Conservation (phyloP, 2,329 filamentous ascomycete genomes). For the Curvularia sp. region DNA sequence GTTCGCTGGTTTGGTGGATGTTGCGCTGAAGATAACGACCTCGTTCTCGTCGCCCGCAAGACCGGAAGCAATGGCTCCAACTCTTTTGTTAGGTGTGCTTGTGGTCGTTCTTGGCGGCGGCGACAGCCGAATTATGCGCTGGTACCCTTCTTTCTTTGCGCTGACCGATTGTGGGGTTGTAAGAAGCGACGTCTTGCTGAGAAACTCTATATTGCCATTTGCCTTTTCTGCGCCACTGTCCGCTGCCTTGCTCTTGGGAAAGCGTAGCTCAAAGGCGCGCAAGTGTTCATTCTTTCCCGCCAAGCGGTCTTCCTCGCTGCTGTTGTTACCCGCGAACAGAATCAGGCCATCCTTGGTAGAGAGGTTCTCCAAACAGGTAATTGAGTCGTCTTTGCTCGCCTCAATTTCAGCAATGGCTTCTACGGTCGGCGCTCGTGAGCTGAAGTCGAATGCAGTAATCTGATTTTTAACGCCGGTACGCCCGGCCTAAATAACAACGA, state of each 20-base stretch:
- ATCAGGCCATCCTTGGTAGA: constrained; percentile 63
- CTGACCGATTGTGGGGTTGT: constrained; percentile 47
- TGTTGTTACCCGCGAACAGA: constrained; percentile 76
- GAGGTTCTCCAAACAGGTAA: constrained; percentile 79
- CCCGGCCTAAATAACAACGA: constrained; percentile 57
- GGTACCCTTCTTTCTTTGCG: constrained; percentile 65
- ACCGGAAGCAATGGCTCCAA: constrained; percentile 81
- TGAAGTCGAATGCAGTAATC: constrained; percentile 75
- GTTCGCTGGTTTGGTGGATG: constrained; percentile 57
- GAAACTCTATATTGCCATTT: constrained; percentile 51
- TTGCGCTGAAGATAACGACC: constrained; percentile 79
- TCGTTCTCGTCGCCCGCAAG: constrained; percentile 74
- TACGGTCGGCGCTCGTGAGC: constrained; percentile 66
- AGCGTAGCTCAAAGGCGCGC: constrained; percentile 72
- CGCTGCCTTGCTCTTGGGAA: constrained; percentile 56
- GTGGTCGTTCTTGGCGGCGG: constrained; percentile 58
- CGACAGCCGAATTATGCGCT: constrained; percentile 65
- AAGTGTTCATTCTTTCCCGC: constrained; percentile 85
- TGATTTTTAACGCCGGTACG: constrained; percentile 78
- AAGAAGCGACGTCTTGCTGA: constrained; percentile 63
- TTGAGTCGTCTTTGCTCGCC: constrained; percentile 87
- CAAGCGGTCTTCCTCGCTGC: constrained; percentile 72
- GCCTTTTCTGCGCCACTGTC: constrained; percentile 40
- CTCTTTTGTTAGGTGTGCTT: constrained; percentile 61
- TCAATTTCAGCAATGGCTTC: constrained; percentile 74